Conservation (phyloP, 805 yeast species). For the Kuraishia borneana region DNA sequence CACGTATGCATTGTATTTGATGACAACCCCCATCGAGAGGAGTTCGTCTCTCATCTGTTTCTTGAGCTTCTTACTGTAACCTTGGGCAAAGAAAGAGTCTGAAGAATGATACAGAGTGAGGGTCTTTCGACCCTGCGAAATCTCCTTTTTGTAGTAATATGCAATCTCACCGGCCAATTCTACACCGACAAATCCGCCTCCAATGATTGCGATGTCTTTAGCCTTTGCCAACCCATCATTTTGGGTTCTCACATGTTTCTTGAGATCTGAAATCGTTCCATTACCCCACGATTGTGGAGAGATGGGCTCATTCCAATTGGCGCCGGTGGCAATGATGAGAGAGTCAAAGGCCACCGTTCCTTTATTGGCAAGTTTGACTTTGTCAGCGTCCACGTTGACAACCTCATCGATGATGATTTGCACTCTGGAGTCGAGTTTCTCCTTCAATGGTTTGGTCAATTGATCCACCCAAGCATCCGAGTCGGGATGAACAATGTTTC, state of each 20-base stretch:
- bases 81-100: constrained; percentile 5
- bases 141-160: constrained; percentile 8
- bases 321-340: constrained; percentile 19
- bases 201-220: constrained; percentile 16
- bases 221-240: constrained; percentile 10
- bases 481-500: constrained; percentile 6
- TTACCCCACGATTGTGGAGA: constrained; percentile 3
- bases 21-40: constrained; percentile 6
- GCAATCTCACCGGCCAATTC: constrained; percentile 22
- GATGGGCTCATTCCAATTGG: constrained; percentile 17
- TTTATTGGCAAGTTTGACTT: constrained; percentile 7
- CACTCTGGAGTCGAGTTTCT: constrained; percentile 9
- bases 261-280: background rate
- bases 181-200: constrained; percentile 20
- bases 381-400: constrained; percentile 7
- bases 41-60: constrained; percentile 2
- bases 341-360: constrained; percentile 10
- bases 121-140: constrained; percentile 9
- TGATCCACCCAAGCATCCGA: background rate
- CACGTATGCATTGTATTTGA: constrained; percentile 6
- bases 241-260: constrained; percentile 7
- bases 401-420: constrained; percentile 12
- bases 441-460: constrained; percentile 7
- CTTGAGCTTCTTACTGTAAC: constrained; percentile 3
- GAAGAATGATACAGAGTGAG: constrained; percentile 13